Conservation (phyloP, 371 early-diverging fungal genomes). For the Mucor circinelloides region DNA sequence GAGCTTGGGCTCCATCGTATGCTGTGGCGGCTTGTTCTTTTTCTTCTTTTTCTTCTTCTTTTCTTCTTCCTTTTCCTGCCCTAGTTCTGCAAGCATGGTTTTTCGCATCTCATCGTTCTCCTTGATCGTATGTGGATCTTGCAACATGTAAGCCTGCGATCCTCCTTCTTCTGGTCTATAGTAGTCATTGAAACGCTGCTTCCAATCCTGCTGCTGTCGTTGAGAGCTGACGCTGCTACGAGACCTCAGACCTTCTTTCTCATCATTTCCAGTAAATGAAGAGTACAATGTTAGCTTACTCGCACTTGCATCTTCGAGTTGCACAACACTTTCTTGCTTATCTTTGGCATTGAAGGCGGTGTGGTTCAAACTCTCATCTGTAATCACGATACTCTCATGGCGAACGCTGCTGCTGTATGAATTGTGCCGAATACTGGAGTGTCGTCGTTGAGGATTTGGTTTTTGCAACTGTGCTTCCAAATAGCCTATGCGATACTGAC, state of each 20-base stretch:
- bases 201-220: background rate
- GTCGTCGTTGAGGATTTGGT: background rate
- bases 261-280: background rate
- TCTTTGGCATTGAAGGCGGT: background rate
- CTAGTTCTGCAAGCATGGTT: background rate
- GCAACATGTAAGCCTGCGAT: conserved; percentile 9
- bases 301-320: background rate
- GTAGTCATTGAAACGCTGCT: background rate
- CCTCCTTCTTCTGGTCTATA: background rate
- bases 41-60: conserved; percentile 31
- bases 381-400: background rate
- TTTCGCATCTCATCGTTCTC: background rate
- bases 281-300: background rate
- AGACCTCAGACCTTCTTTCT: background rate
- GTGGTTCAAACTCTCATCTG: background rate
- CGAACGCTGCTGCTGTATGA: background rate
- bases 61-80: conserved; percentile 6
- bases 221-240: background rate
- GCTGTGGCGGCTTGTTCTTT: conserved; percentile 8
- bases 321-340: background rate
- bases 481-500: conserved; percentile 22
- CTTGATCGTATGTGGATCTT: conserved; percentile 4
- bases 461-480: conserved; percentile 6
- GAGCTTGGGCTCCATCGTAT: conserved; percentile 50
- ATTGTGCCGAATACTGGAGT: background rate